phyloP scores from a whole-genome alignment of 495 filamentous ascomycete genomes.

The Clohesyomyces aquaticus region DNA sequence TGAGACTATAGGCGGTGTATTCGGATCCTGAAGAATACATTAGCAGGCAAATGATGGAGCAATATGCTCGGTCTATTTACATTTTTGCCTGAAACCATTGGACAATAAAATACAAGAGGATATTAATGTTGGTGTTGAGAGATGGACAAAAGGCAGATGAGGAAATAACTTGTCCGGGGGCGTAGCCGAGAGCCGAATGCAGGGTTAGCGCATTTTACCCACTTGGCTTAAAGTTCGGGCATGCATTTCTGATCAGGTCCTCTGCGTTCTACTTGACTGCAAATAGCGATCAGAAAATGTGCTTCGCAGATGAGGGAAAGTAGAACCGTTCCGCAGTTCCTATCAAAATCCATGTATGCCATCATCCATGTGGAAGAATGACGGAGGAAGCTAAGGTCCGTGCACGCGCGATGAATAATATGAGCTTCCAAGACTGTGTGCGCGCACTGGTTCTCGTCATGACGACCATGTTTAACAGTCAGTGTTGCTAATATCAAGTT shows the following conservation, averaged over 20 bases:
- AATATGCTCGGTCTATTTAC: not conserved
- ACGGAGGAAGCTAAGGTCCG: no score
- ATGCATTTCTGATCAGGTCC: not conserved
- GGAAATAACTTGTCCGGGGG: not conserved
- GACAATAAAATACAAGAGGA: conserved; percentile 7
- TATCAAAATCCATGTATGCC: no score
- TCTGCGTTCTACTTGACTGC: no score
- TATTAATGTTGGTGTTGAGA: conserved; percentile 8
- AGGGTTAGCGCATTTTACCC: conserved; percentile 3
- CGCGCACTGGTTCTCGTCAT: no score
- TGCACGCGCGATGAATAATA: no score
- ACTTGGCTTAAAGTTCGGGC: not conserved
- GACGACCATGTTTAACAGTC: no score
- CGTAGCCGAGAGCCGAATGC: conserved; percentile 11
- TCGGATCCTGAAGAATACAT: conserved; percentile 29
- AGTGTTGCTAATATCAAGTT: no score
- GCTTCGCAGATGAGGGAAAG: no score
- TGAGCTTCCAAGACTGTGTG: no score
- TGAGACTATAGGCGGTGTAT: conserved; percentile 52
- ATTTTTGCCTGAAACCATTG: conserved; percentile 36
- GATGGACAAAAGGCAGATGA: not conserved
- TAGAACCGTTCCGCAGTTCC: no score
- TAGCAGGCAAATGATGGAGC: not conserved
- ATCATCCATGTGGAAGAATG: no score
- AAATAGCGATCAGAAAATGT: no score